Percentiles rank a stretch among this genome's conserved stretches.
phyloP scores from a whole-genome alignment of 306 rosid species.

The Prunus davidiana region DNA sequence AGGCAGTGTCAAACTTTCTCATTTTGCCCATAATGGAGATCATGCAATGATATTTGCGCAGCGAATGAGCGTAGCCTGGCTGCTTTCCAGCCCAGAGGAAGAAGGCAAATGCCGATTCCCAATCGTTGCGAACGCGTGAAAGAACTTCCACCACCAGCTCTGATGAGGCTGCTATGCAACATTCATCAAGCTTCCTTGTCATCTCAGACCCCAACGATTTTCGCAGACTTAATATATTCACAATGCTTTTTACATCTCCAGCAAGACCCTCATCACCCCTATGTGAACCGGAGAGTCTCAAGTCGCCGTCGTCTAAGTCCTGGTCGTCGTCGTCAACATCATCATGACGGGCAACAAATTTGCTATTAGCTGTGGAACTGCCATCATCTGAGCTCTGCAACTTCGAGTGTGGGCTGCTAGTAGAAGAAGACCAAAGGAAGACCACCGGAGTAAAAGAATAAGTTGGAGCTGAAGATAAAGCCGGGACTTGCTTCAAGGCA shows the following conservation, averaged over 20 bases:
- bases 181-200: slow-evolving; percentile 54
- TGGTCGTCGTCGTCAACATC: not conserved
- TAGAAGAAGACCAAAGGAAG: slow-evolving; percentile 23
- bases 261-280: slow-evolving; percentile 31
- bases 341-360: not conserved
- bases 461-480: slow-evolving; percentile 9
- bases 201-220: slow-evolving; percentile 19
- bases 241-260: slow-evolving; percentile 43
- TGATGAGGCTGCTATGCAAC: slow-evolving; percentile 42
- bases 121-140: slow-evolving; percentile 64
- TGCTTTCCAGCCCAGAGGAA: slow-evolving; percentile 85
- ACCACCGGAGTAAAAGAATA: slow-evolving; percentile 19
- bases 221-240: slow-evolving; percentile 40
- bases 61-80: slow-evolving; percentile 58
- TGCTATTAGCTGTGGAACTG: not conserved
- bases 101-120: slow-evolving; percentile 87
- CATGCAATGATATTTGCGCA: slow-evolving; percentile 78
- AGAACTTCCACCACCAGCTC: slow-evolving; percentile 73
- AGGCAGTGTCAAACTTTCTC: slow-evolving; percentile 88
- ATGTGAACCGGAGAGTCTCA: slow-evolving; percentile 19
- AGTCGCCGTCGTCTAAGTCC: not conserved
- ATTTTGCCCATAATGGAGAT: slow-evolving; percentile 77
- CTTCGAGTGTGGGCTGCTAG: slow-evolving; percentile 11
- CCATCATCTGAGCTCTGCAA: slow-evolving; percentile 13
- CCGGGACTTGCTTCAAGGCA: slow-evolving; percentile 10